These are phyloP conservation scores for Raddia guianensis DNA, from an alignment of 176 grass and related monocot genomes.

Conservation along the genomic window DNA sequence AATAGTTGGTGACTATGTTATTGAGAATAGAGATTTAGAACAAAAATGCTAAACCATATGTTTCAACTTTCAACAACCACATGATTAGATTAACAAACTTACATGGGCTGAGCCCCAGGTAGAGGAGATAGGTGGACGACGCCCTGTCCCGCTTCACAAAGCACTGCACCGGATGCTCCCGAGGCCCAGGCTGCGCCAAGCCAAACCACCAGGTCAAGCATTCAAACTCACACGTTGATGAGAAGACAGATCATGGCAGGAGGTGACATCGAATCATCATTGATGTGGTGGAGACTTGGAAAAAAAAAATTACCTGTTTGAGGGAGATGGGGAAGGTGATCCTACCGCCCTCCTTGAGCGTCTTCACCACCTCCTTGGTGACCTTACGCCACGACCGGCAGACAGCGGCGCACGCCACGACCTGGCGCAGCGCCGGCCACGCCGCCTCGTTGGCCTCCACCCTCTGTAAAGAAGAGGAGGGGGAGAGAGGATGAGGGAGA, in stretches of 20 bases:
- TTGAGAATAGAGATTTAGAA: conserved; percentile 58
- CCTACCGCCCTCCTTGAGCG: conserved; percentile 77
- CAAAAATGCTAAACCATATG: not conserved
- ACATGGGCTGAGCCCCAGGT: conserved; percentile 94
- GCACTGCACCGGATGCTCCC: conserved; percentile 83
- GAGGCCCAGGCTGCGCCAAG: conserved; percentile 71
- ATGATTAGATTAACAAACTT: conserved; percentile 32
- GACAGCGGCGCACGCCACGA: conserved; percentile 82
- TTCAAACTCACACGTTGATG: not conserved
- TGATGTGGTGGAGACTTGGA: not conserved
- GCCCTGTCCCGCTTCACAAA: conserved; percentile 87
- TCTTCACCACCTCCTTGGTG: conserved; percentile 90
- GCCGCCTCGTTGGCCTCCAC: conserved; percentile 79
- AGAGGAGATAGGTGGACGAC: conserved; percentile 85
- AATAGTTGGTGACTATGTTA: conserved; percentile 91
- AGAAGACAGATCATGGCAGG: conserved; percentile 8
- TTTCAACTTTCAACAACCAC: conserved; percentile 14
- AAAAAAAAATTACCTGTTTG: conserved; percentile 65
- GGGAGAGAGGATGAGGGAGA: too few species aligned
- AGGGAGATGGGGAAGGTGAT: conserved; percentile 99
- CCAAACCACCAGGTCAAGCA: conserved; percentile 43
- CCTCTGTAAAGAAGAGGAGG: conserved; percentile 46
- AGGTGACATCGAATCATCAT: not conserved
- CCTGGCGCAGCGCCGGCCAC: conserved; percentile 83
- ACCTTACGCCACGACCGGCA: conserved; percentile 89